Evolutionary conservation across 257 asterid species (phyloP).

Genomic region (Lycium ferocissimum): DNA sequence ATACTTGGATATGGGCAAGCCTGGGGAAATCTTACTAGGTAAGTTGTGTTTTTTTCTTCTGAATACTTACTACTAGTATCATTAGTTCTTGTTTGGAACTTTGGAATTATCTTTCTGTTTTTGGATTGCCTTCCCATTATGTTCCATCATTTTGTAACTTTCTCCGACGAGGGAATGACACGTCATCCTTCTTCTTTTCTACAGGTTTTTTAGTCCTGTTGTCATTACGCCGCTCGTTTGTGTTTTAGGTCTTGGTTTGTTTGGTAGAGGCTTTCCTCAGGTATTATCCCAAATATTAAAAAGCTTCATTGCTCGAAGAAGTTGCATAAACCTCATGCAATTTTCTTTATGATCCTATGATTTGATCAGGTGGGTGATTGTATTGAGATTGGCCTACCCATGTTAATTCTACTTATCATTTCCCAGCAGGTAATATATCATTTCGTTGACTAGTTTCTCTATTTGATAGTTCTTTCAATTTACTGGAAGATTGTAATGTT

Average conservation of each 20-base stretch:
- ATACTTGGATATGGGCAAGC: constrained; percentile 76
- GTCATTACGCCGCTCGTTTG: constrained; percentile 85
- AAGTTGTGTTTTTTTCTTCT: constrained; percentile 31
- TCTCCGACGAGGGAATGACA: constrained; percentile 7
- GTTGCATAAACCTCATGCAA: constrained; percentile 26
- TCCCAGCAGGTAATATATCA: constrained; percentile 71
- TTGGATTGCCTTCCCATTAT: constrained; percentile 10
- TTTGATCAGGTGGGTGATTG: constrained; percentile 77
- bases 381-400: constrained; percentile 87
- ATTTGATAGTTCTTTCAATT: background rate
- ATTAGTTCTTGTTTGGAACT: background rate
- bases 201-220: constrained; percentile 80
- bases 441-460: background rate
- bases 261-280: constrained; percentile 85
- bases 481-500: constrained; percentile 14
- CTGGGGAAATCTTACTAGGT: constrained; percentile 91
- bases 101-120: background rate
- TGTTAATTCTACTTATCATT: constrained; percentile 77
- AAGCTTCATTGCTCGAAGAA: background rate
- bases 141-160: background rate
- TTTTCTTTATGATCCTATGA: constrained; percentile 31
- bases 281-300: constrained; percentile 39
- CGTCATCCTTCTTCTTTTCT: constrained; percentile 17
- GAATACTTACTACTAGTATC: background rate
- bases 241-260: constrained; percentile 89